Percentiles rank a stretch among this genome's conserved stretches.
These are phyloP conservation scores for Sporisorium reilianum DNA, from an alignment of 1,284 basidiomycete species.

Conservation along the genomic window DNA sequence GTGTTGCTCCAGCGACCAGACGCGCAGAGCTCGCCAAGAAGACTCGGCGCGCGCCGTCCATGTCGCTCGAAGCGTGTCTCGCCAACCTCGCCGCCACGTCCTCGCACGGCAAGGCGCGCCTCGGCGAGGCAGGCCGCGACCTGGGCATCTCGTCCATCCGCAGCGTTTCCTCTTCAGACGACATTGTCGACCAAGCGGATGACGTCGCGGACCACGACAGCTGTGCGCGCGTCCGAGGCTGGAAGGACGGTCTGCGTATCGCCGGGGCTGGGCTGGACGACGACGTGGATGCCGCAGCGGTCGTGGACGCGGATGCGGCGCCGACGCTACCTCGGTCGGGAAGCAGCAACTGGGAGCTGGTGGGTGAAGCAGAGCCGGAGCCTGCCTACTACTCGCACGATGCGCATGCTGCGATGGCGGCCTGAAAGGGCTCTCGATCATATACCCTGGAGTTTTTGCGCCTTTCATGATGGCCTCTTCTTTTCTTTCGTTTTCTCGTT, in stretches of 20 bases:
- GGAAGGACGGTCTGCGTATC: slow-evolving; percentile 52
- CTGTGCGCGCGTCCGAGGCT: slow-evolving; percentile 36
- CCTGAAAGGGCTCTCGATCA: slow-evolving; percentile 3
- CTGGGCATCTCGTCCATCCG: slow-evolving; percentile 49
- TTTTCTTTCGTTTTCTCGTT: slow-evolving; percentile 4
- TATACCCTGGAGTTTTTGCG: no score
- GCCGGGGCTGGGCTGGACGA: slow-evolving; percentile 37
- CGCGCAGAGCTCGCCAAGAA: slow-evolving; percentile 24
- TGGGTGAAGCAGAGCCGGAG: slow-evolving; percentile 33
- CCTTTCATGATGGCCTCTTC: no score
- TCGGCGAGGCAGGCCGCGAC: slow-evolving; percentile 37
- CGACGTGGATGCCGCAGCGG: background rate
- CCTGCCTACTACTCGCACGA: slow-evolving; percentile 12
- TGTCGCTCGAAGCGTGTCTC: slow-evolving; percentile 49
- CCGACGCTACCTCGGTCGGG: slow-evolving; percentile 34
- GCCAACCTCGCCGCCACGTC: slow-evolving; percentile 42
- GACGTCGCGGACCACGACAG: slow-evolving; percentile 12
- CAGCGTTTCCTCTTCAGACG: slow-evolving; percentile 37
- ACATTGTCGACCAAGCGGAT: slow-evolving; percentile 29
- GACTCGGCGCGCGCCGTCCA: slow-evolving; percentile 37
- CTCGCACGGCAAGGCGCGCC: slow-evolving; percentile 28
- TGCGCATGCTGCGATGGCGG: slow-evolving; percentile 26
- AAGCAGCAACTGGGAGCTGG: slow-evolving; percentile 51
- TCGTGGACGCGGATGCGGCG: slow-evolving; percentile 6
- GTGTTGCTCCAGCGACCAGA: background rate